Conservation (phyloP, 2,329 filamentous ascomycete species). For the Aspergillus phoenicis region DNA sequence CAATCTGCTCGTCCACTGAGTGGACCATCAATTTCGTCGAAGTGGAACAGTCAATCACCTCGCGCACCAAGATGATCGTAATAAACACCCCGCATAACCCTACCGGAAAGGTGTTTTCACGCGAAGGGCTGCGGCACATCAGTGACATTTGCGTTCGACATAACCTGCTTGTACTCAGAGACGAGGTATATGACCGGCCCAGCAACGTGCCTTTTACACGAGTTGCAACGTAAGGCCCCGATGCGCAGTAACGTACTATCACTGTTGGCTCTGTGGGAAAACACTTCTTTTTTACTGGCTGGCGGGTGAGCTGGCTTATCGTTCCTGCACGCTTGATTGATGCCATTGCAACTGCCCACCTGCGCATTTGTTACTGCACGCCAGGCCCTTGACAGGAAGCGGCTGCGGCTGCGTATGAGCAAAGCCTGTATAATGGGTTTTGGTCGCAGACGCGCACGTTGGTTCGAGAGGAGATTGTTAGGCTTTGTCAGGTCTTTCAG, state of each 20-base stretch:
- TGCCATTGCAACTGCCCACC: background rate
- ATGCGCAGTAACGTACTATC: background rate
- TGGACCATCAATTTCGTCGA: background rate
- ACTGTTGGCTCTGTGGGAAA: background rate
- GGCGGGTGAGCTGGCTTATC: background rate
- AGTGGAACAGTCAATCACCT: background rate
- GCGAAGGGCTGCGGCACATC: background rate
- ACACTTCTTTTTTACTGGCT: background rate
- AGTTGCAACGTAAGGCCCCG: background rate
- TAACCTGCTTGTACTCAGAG: background rate
- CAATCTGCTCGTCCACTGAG: background rate
- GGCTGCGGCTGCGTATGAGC: background rate
- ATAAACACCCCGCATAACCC: background rate
- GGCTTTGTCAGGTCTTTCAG: no score
- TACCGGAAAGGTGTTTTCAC: background rate
- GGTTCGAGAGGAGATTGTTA: background rate
- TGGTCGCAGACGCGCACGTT: background rate
- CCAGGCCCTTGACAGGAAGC: background rate
- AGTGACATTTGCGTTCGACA: background rate
- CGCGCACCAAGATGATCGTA: background rate
- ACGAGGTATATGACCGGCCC: background rate
- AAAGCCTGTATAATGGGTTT: background rate
- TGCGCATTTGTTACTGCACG: background rate
- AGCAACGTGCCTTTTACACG: background rate
- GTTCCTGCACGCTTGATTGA: background rate